Base-by-base conservation (phyloP, 2,329 filamentous ascomycete species). In the Apiospora aurea region DNA sequence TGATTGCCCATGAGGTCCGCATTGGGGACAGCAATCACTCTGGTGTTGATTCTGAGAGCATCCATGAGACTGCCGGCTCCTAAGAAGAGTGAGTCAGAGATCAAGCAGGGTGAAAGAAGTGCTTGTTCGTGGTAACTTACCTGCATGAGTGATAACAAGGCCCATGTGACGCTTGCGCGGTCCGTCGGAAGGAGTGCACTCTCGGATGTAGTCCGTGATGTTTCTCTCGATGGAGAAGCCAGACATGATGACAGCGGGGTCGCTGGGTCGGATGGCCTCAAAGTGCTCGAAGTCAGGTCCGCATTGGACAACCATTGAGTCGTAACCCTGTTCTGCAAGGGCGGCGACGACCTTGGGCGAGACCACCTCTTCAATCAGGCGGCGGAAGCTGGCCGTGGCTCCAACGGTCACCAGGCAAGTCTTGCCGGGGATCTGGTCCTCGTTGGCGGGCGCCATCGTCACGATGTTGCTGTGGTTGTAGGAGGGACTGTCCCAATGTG, bases 1-100 rank as follows among this genome's bases (percentile, higher is more conserved):
- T 99, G 96, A 78, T 99, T 96, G 78, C 97, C 91, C 77, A 97
- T 88, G 0, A 99, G 88, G 8, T 86, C 85, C 1, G 90, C 87
- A 80, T 99, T 99, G 2, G 96, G 93, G 2, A 99, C 95, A 0
- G 97, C 94, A 69, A 99, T 88, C n/a, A 98, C 85, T 2, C 94
- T 92, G 0, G 95, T 85, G 18, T 90, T 89, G 70, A 93, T 85
- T 61, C 93, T 90, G 74, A 97, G 89, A 0, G 92, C 94, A 80
- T 95, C 94, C 0, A 98, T 87, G 41, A 98, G 95, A 3, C 94
- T 95, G 11, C 96, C 96, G 16, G 96, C 95, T 21, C 96, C 95
- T 97, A 69, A 6, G 14, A 64, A 1, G 47, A 46, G 43, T 21
- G 8, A 24, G 46, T 2, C 14, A 29, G 38, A 57, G 8, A 43